These are phyloP conservation scores for Rutstroemia sydowiana DNA, from an alignment of 2,329 filamentous ascomycete species.

Conservation along the genomic window DNA sequence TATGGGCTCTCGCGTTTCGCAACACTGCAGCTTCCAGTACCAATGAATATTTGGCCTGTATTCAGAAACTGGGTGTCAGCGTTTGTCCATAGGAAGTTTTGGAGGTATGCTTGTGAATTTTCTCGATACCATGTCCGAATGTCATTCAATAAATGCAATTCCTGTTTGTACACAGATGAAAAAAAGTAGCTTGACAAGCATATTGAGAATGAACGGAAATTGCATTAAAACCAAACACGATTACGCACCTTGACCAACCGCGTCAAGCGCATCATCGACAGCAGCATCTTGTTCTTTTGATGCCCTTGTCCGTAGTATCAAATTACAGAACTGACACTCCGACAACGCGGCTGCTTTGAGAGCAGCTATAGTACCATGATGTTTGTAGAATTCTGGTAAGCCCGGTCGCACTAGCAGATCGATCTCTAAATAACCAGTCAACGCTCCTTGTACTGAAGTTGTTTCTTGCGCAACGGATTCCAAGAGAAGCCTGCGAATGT, in stretches of 20 bases:
- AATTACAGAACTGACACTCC: constrained; percentile 1
- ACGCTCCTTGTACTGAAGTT: background rate
- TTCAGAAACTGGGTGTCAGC: too few relatives aligned
- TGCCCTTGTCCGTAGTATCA: background rate
- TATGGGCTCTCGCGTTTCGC: constrained; percentile 4
- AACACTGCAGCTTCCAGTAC: constrained; percentile 9
- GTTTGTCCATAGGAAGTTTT: too few relatives aligned
- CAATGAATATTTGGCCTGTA: constrained; percentile 2
- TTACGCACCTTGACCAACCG: background rate
- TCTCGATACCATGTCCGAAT: too few relatives aligned
- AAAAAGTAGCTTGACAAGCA: too few relatives aligned
- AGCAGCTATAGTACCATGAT: background rate
- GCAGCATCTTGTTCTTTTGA: background rate
- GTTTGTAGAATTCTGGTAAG: constrained; percentile 6
- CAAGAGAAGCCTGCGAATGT: constrained; percentile 3
- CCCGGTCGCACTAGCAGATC: constrained; percentile 8
- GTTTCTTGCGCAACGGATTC: constrained; percentile 4
- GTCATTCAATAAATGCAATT: too few relatives aligned
- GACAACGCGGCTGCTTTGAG: background rate
- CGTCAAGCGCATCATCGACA: constrained; percentile 5
- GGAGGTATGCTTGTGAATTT: too few relatives aligned
- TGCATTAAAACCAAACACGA: too few relatives aligned
- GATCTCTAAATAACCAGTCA: constrained; percentile 1
- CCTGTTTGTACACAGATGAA: too few relatives aligned
- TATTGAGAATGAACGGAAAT: too few relatives aligned